phyloP scores from a whole-genome alignment of 2,329 filamentous ascomycete species.

The Nemania sp. region DNA sequence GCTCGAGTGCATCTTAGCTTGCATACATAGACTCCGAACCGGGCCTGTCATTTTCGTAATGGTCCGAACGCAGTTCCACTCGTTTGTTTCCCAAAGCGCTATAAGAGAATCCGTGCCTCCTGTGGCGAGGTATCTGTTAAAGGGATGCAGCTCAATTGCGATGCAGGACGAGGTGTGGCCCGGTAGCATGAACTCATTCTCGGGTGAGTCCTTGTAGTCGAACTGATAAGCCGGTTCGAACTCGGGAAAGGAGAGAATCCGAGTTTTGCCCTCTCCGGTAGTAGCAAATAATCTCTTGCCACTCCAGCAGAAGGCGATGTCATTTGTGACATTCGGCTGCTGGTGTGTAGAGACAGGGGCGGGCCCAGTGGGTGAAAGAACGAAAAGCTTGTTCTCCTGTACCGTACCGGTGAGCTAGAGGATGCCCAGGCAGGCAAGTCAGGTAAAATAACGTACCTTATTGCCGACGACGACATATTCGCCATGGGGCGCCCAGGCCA shows the following conservation, averaged over 20 bases:
- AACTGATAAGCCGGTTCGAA: conserved; percentile 60
- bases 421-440: background rate
- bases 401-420: conserved; percentile 9
- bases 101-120: conserved; percentile 78
- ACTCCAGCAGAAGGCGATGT: conserved; percentile 74
- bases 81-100: conserved; percentile 75
- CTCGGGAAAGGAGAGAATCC: conserved; percentile 70
- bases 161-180: conserved; percentile 77
- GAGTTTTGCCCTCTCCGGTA: conserved; percentile 71
- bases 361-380: conserved; percentile 64
- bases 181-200: conserved; percentile 63
- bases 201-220: conserved; percentile 49
- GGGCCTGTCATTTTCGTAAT: conserved; percentile 71
- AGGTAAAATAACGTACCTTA: conserved; percentile 56
- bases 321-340: conserved; percentile 69
- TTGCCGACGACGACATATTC: conserved; percentile 72
- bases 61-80: conserved; percentile 77
- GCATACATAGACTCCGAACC: conserved; percentile 68
- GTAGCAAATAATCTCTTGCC: conserved; percentile 73
- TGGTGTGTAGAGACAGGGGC: conserved; percentile 62
- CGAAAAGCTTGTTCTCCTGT: conserved; percentile 65
- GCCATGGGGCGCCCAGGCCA: conserved; percentile 76
- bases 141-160: conserved; percentile 70
- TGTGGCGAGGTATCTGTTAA: conserved; percentile 72
- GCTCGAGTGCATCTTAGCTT: background rate